A percentile compares a stretch with the other conserved stretches of the same genome.
Evolutionary conservation across 257 asterid species (phyloP).

Genomic region (Salvia miltiorrhiza): DNA sequence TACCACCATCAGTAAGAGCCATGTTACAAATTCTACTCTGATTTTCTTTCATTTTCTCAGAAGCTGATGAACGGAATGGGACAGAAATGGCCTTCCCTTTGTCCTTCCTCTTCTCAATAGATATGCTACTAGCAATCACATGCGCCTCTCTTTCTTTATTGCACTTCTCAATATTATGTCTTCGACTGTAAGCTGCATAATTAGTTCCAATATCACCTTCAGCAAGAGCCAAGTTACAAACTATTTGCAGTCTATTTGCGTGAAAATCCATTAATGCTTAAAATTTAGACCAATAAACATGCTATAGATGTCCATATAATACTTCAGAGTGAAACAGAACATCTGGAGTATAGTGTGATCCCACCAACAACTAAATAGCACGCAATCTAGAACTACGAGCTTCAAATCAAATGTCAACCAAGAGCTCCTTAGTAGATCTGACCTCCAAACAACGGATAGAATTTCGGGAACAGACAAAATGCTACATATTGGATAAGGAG

Average conservation of each 20-base stretch:
- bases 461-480: neutral
- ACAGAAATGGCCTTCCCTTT: slow-evolving; percentile 31
- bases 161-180: slow-evolving; percentile 15
- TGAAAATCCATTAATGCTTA: slow-evolving; percentile 1
- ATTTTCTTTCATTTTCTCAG: slow-evolving; percentile 16
- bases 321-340: slow-evolving; percentile 3
- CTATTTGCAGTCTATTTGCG: slow-evolving; percentile 2
- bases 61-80: slow-evolving; percentile 15
- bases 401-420: neutral
- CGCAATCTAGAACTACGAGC: neutral
- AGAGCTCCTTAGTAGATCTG: neutral
- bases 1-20: slow-evolving; percentile 32
- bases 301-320: neutral
- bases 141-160: slow-evolving; percentile 11
- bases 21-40: slow-evolving; percentile 3
- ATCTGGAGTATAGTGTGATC: neutral
- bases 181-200: slow-evolving; percentile 17
- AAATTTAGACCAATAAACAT: slow-evolving; percentile 2
- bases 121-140: slow-evolving; percentile 17
- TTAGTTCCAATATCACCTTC: slow-evolving; percentile 36
- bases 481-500: neutral
- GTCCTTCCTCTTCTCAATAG: slow-evolving; percentile 33
- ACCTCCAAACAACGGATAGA: neutral
- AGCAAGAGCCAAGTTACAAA: slow-evolving; percentile 17
- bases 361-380: neutral